Conservation (phyloP, 345 rosid genomes). For the Sisymbrium irio region DNA sequence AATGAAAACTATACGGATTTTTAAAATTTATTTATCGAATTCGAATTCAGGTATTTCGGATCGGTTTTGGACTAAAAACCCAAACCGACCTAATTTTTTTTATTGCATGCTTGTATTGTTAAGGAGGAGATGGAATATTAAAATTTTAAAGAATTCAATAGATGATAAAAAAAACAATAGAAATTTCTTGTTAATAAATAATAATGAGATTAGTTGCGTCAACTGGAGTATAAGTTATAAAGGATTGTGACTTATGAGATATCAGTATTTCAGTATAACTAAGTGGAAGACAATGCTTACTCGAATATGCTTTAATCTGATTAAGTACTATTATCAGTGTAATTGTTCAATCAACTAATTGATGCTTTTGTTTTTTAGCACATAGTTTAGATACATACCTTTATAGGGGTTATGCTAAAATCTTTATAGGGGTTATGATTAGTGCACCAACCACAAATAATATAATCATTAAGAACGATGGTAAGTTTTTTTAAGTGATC, state of each 20-base stretch:
- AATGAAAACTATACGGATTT: no score
- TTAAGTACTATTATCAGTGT: slow-evolving; percentile 5
- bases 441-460: slow-evolving; percentile 5
- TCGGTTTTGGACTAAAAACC: no score
- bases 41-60: no score
- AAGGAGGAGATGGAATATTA: no score
- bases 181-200: no score
- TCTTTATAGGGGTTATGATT: slow-evolving; percentile 25
- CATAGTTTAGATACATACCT: slow-evolving; percentile 20
- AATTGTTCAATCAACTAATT: slow-evolving; percentile 16
- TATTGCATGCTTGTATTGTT: no score
- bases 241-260: neutral
- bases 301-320: neutral
- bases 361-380: slow-evolving; percentile 23
- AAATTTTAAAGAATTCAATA: no score
- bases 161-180: no score
- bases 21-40: no score
- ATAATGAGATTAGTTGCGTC: no score
- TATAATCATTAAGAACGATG: neutral
- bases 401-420: no score
- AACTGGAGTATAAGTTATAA: neutral
- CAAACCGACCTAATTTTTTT: no score
- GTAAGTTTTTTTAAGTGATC: neutral
- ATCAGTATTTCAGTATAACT: neutral
- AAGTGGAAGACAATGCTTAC: slow-evolving; percentile 1